These are phyloP conservation scores for Hydnum rufescens DNA, from an alignment of 768 basidiomycete species.

Conservation along the genomic window DNA sequence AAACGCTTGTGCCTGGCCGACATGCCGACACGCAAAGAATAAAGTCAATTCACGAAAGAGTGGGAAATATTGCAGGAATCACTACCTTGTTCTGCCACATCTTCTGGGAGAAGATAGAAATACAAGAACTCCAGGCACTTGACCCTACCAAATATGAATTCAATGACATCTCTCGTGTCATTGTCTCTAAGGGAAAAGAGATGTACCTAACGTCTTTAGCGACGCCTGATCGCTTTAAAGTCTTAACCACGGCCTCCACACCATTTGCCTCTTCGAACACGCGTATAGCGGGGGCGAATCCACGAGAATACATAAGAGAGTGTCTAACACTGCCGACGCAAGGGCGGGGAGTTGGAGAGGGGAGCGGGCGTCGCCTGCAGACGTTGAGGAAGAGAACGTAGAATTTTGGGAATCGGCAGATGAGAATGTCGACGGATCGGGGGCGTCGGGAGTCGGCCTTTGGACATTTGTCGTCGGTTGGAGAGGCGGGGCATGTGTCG, in stretches of 20 bases:
- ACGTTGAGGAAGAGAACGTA: constrained; percentile 6
- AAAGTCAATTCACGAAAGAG: no score
- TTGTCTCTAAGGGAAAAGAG: not conserved
- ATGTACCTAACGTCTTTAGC: constrained; percentile 69
- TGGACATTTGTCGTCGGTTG: not conserved
- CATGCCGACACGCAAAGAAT: no score
- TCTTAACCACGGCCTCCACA: constrained; percentile 64
- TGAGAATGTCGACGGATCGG: constrained; percentile 1
- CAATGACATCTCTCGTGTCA: not conserved
- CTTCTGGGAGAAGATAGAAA: constrained; percentile 84
- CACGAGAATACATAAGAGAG: constrained; percentile 72
- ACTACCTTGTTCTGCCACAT: constrained; percentile 11
- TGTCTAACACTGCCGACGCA: constrained; percentile 63
- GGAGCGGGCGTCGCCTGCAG: constrained; percentile 7
- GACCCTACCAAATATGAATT: constrained; percentile 36
- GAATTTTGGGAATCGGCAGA: constrained; percentile 8
- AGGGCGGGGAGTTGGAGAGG: constrained; percentile 22
- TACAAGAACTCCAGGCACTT: constrained; percentile 91
- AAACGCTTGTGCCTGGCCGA: no score
- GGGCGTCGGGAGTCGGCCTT: constrained; percentile 4
- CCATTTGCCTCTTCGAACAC: constrained; percentile 62
- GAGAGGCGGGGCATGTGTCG: constrained; percentile 31
- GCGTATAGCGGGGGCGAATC: constrained; percentile 60
- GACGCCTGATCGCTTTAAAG: constrained; percentile 68
- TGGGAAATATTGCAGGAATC: no score